These are phyloP conservation scores for Metarhizium brunneum DNA, from an alignment of 2,329 filamentous ascomycete genomes.

Conservation along the genomic window DNA sequence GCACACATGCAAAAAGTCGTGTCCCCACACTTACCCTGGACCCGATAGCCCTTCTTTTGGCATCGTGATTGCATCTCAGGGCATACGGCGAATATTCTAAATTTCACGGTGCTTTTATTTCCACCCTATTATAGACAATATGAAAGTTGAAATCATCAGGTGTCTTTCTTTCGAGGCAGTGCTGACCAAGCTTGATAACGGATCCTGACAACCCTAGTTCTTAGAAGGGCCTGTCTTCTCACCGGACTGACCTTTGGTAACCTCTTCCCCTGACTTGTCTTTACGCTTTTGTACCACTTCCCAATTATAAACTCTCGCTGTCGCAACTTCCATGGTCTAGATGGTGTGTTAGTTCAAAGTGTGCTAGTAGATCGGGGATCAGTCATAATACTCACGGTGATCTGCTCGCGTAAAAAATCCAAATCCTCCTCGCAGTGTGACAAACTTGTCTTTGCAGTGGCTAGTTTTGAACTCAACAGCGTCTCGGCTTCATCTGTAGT, in stretches of 20 bases:
- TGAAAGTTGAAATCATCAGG: neutral
- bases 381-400: constrained; percentile 57
- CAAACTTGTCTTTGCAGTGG: constrained; percentile 69
- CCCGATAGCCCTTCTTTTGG: neutral
- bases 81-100: neutral
- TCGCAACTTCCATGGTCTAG: constrained; percentile 94
- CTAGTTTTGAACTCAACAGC: constrained; percentile 68
- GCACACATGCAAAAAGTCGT: neutral
- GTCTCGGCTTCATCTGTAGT: constrained; percentile 78
- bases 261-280: constrained; percentile 62
- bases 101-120: neutral
- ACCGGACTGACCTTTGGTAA: constrained; percentile 29
- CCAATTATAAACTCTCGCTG: constrained; percentile 98
- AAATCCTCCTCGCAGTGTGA: constrained; percentile 92
- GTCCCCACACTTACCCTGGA: neutral
- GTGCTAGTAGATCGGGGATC: neutral
- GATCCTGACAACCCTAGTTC: neutral
- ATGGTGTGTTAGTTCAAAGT: constrained; percentile 7
- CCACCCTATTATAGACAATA: neutral
- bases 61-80: neutral
- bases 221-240: constrained; percentile 15
- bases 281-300: constrained; percentile 93
- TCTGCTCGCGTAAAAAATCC: constrained; percentile 91
- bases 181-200: neutral
- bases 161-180: neutral